Evolutionary conservation across 2,329 filamentous ascomycete genomes (phyloP).

Genomic region (Fusarium bulbicola): DNA sequence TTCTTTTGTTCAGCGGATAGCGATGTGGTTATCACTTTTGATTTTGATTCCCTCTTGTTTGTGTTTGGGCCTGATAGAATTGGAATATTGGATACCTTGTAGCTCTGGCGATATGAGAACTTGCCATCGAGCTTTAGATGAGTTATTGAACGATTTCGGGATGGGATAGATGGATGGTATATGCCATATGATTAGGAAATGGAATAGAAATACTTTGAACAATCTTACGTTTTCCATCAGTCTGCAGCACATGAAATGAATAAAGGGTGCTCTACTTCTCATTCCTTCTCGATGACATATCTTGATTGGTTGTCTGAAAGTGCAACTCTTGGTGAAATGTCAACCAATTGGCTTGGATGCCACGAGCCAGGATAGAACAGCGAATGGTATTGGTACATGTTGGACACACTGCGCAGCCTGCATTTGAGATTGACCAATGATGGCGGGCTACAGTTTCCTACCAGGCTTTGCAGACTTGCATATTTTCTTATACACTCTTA

Average conservation of each 20-base stretch:
- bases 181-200: neutral
- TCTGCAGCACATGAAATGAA: fast-evolving
- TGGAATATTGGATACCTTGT: constrained; percentile 20
- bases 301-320: neutral
- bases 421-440: neutral
- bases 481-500: neutral
- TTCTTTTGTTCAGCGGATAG: constrained; percentile 28
- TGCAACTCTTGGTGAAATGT: neutral
- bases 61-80: constrained; percentile 14
- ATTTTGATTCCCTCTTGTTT: constrained; percentile 9
- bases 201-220: neutral
- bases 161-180: constrained; percentile 4
- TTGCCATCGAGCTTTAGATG: constrained; percentile 22
- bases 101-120: constrained; percentile 16
- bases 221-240: neutral
- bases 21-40: constrained; percentile 6
- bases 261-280: neutral
- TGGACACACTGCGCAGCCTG: neutral
- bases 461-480: neutral
- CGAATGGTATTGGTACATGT: neutral
- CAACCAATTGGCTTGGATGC: neutral
- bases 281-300: neutral
- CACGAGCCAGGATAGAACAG: neutral
- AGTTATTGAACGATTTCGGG: neutral
- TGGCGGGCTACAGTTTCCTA: neutral